Evolutionary conservation across 2,329 filamentous ascomycete genomes (phyloP).

Genomic region (Pseudocercospora pini-densiflorae): DNA sequence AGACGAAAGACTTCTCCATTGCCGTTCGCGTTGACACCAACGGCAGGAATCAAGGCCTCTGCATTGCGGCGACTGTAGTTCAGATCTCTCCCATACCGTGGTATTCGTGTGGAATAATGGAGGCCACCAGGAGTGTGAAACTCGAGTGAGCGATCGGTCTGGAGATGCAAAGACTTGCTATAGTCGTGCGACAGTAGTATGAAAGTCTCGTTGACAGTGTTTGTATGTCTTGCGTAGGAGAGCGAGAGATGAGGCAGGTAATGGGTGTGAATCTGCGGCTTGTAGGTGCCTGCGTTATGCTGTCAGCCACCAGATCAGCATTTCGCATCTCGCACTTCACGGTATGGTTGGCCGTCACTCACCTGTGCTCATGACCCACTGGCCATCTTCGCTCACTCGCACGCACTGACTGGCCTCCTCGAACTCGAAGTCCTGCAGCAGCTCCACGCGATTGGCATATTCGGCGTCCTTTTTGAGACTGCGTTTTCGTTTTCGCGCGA

Average conservation of each 20-base stretch:
- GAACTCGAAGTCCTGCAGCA: constrained; percentile 97
- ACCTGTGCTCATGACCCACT: constrained; percentile 96
- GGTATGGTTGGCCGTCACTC: constrained; percentile 38
- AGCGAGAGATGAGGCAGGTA: constrained; percentile 90
- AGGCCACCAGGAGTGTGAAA: constrained; percentile 89
- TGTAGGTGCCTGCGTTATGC: constrained; percentile 60
- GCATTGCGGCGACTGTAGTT: constrained; percentile 81
- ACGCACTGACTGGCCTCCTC: constrained; percentile 93
- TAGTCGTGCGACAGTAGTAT: constrained; percentile 87
- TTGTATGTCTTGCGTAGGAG: constrained; percentile 92
- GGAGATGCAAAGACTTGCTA: constrained; percentile 90
- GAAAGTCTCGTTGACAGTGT: constrained; percentile 89
- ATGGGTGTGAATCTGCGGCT: constrained; percentile 92
- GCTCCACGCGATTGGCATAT: constrained; percentile 89
- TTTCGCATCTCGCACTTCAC: not conserved
- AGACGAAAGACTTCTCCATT: constrained; percentile 90
- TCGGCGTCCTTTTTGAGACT: constrained; percentile 91
- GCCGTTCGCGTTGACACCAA: constrained; percentile 83
- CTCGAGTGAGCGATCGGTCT: constrained; percentile 87
- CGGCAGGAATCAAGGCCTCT: constrained; percentile 84
- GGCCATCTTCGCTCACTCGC: constrained; percentile 88
- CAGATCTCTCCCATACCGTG: constrained; percentile 88
- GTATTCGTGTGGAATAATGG: constrained; percentile 87
- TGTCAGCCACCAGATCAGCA: constrained; percentile 36
- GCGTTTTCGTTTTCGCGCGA: constrained; percentile 84